Conservation (phyloP, 805 yeast genomes). For the Wickerhamomyces alni region DNA sequence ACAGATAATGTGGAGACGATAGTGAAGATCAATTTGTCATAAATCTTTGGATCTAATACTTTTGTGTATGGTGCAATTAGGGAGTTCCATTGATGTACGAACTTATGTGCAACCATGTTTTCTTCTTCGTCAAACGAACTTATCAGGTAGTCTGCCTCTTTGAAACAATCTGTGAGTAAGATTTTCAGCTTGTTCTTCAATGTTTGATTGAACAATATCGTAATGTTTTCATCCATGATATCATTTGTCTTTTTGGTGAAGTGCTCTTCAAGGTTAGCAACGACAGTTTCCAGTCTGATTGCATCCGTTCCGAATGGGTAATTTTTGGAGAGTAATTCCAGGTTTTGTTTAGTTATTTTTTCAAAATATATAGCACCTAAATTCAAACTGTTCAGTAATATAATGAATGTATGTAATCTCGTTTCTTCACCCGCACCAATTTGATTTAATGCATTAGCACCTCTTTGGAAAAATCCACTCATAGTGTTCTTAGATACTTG, state of each 20-base stretch:
- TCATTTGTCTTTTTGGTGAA: constrained; percentile 24
- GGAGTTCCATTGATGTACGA: constrained; percentile 58
- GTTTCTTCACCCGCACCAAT: constrained; percentile 37
- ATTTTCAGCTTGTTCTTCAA: constrained; percentile 38
- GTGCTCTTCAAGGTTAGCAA: constrained; percentile 20
- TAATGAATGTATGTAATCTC: constrained; percentile 52
- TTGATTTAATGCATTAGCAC: constrained; percentile 37
- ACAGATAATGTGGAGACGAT: constrained; percentile 51
- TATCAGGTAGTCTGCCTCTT: constrained; percentile 20
- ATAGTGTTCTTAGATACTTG: constrained; percentile 11
- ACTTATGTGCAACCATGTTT: constrained; percentile 35
- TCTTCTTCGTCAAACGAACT: constrained; percentile 29
- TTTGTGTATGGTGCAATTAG: constrained; percentile 61
- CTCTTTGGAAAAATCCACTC: constrained; percentile 33
- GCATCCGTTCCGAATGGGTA: constrained; percentile 34
- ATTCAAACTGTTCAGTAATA: constrained; percentile 69
- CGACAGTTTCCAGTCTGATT: constrained; percentile 19
- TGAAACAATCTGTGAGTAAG: constrained; percentile 37
- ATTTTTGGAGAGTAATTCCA: constrained; percentile 26
- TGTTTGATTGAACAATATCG: constrained; percentile 41
- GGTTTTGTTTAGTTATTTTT: constrained; percentile 28
- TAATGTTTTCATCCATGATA: constrained; percentile 32
- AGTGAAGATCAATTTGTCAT: constrained; percentile 38
- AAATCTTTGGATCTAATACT: constrained; percentile 49
- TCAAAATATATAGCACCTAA: constrained; percentile 53